Percentiles rank a stretch among this genome's conserved stretches.
Evolutionary conservation across 2,329 filamentous ascomycete genomes (phyloP).

Genomic region (Bipolaris sorokiniana): DNA sequence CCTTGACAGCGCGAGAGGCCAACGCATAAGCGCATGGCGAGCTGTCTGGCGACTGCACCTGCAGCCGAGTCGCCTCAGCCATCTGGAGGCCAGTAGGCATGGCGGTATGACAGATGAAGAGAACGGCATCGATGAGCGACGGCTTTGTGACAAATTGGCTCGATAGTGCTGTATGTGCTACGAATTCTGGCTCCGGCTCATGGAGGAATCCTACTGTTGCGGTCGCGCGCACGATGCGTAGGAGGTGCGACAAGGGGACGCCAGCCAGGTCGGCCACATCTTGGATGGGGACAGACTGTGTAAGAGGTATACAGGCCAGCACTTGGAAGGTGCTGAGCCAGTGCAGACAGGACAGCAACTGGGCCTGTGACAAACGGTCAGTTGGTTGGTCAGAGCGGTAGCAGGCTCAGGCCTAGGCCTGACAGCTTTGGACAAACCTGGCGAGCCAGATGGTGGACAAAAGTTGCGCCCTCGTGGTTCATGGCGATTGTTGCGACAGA

Average conservation of each 20-base stretch:
- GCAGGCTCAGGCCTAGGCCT: no score
- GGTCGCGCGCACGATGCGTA: background rate
- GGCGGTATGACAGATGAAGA: background rate
- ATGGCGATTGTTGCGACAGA: no score
- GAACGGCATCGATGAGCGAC: background rate
- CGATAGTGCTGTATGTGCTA: background rate
- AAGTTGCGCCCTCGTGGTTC: no score
- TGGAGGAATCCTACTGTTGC: background rate
- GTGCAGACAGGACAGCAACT: background rate
- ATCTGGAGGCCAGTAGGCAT: background rate
- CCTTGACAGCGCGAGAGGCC: no score
- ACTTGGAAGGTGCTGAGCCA: background rate
- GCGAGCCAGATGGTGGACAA: no score
- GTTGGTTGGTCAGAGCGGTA: background rate
- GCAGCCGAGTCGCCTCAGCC: no score
- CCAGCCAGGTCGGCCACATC: background rate
- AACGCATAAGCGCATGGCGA: no score
- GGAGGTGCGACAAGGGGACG: background rate
- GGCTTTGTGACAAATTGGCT: background rate
- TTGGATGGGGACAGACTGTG: background rate
- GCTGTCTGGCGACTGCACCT: no score
- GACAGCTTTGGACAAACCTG: no score
- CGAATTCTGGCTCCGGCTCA: background rate
- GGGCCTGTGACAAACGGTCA: background rate
- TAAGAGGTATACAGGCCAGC: background rate